Evolutionary conservation across 495 filamentous ascomycete species (phyloP), one percentile per base, ranked within the genome.

Genomic region (Neurospora tetraspora): DNA sequence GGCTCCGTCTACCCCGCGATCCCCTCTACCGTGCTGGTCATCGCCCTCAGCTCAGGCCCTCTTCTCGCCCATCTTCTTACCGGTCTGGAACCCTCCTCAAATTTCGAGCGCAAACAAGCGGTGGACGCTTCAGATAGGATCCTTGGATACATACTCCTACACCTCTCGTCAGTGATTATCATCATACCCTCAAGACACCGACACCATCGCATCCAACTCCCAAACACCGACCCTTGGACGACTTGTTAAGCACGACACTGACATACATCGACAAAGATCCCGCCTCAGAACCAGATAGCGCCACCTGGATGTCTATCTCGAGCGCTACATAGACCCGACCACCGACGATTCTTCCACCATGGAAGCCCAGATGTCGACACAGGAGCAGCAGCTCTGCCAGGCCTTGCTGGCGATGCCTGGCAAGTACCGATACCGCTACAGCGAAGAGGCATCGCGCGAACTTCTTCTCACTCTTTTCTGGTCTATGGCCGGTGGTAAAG

Each of bases 391-490:
- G 79, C 91, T 98, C 80, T 93, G 92, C 81, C 86, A 88, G 75
- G 82, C 89, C 74, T 88, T 99, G 78, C 86, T 91, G 78, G 87
- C 89, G 76, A 88, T 94, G 73, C 91, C 96, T 72, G 77, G 84
- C 74, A 79, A 87, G 70, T 86, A 92, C 85, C 83, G 84, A 45
- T 91, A 91, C 81, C 90, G 90, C 70, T 99, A 95, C 82, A 89
- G 86, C 16, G 85, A 89, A 36, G 80, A 85, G 47, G 93, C 94
- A 16, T 86, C 86, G 65, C 86, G 87, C 71, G 88, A 90, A 34
- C 88, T 99, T 12, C 82, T 96, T 70, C 83, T 89, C 76, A 87
- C 89, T 38, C 92, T 99, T 69, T 98, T 98, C 82, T 90, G 89
- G 82, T 96, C 91, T 42, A 89, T 99, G 73, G 92, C 91, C 38